Percentiles rank a stretch among this genome's conserved stretches.
Conservation (phyloP, 2,329 filamentous ascomycete species). For the Cercospora sp. region DNA sequence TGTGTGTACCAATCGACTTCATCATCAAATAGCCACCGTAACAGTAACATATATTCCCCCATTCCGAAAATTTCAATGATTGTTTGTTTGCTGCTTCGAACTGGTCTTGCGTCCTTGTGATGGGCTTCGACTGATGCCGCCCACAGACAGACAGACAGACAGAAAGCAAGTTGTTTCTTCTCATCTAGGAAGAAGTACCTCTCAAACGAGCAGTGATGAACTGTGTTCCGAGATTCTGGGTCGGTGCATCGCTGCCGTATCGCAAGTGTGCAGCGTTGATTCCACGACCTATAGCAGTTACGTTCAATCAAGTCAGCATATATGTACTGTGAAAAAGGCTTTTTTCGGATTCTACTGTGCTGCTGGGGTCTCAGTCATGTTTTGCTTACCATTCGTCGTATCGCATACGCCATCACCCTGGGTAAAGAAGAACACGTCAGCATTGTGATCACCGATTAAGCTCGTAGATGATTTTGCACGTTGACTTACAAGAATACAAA, state of each 20-base stretch:
- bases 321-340: not conserved
- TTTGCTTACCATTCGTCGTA: conserved; percentile 29
- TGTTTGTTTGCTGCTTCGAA: not conserved
- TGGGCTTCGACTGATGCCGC: not conserved
- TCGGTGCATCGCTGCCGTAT: conserved; percentile 32
- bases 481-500: conserved; percentile 33
- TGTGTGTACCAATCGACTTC: not conserved
- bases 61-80: not conserved
- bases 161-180: no score
- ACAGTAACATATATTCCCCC: not conserved
- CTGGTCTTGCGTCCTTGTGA: not conserved
- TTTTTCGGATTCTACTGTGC: no score
- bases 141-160: not conserved
- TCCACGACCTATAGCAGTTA: conserved; percentile 26
- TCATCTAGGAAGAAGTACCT: conserved; percentile 8
- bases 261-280: conserved; percentile 38
- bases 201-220: conserved; percentile 29
- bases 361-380: no score
- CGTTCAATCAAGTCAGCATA: not conserved
- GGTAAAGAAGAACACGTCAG: not conserved
- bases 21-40: not conserved
- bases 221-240: conserved; percentile 36
- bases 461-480: no score
- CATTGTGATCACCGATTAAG: not conserved
- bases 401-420: conserved; percentile 43